Evolutionary conservation across 1,284 basidiomycete species (phyloP).

Genomic region (Boletus subluridellus): DNA sequence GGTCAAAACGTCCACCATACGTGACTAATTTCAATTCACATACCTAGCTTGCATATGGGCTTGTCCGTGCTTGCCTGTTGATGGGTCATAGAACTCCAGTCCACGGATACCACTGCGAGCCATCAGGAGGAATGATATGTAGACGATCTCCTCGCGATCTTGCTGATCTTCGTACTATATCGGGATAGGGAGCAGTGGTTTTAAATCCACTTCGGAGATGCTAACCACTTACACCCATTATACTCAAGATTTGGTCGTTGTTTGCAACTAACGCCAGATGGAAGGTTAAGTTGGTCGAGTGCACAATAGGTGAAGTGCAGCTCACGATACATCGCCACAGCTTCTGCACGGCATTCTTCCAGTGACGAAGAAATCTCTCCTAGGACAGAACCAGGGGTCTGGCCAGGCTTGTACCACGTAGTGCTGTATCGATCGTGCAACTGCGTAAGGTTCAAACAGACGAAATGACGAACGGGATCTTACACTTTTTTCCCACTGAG

Average conservation of each 20-base stretch:
- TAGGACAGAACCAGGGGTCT: constrained; percentile 73
- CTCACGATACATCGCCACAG: constrained; percentile 74
- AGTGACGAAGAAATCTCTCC: constrained; percentile 83
- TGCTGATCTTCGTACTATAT: constrained; percentile 60
- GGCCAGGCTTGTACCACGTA: constrained; percentile 82
- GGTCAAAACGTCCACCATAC: not conserved
- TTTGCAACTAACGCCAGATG: constrained; percentile 54
- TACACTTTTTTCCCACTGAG: constrained; percentile 78
- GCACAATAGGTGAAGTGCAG: constrained; percentile 6
- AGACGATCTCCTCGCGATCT: constrained; percentile 74
- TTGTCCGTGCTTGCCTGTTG: constrained; percentile 78
- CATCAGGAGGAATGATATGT: constrained; percentile 80
- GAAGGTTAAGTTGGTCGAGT: not conserved
- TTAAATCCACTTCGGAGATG: not conserved
- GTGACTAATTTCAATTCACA: constrained; percentile 5
- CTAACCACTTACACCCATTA: constrained; percentile 60
- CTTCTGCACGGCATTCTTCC: constrained; percentile 85
- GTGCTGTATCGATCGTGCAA: constrained; percentile 38
- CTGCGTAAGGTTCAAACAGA: not conserved
- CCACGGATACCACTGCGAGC: constrained; percentile 76
- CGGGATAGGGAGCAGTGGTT: not conserved
- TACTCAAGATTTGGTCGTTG: constrained; percentile 67
- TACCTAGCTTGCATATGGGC: constrained; percentile 90
- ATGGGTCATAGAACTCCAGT: constrained; percentile 80
- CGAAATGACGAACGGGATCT: constrained; percentile 17